phyloP scores from a whole-genome alignment of 305 asterid species.

The Rubia peregrina region DNA sequence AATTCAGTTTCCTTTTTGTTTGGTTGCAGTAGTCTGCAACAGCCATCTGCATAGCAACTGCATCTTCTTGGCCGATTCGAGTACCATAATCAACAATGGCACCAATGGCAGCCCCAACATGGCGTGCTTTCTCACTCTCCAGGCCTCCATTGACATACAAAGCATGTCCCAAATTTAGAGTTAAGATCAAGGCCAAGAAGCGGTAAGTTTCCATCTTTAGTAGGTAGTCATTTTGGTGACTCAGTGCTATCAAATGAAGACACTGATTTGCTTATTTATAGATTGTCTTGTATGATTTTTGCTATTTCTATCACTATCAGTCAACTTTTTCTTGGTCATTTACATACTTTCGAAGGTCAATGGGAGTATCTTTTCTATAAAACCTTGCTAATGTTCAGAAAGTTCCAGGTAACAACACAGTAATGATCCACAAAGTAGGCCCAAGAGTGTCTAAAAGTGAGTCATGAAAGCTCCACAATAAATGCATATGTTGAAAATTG shows the following conservation, averaged over 20 bases:
- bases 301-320: neutral
- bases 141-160: neutral
- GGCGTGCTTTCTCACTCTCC: neutral
- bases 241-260: neutral
- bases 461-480: slow-evolving; percentile 2
- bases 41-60: slow-evolving; percentile 33
- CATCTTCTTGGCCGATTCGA: slow-evolving; percentile 32
- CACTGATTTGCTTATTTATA: neutral
- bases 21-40: slow-evolving; percentile 16
- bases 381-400: neutral
- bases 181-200: neutral
- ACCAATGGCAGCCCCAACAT: slow-evolving; percentile 16
- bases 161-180: neutral
- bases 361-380: neutral
- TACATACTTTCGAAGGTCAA: neutral
- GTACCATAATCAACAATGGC: slow-evolving; percentile 26
- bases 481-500: neutral
- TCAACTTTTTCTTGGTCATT: neutral
- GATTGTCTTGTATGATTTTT: neutral
- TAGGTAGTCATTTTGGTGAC: neutral
- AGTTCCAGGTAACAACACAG: neutral
- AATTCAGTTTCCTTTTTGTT: slow-evolving; percentile 6
- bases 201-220: neutral
- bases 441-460: too few species aligned
- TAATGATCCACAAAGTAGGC: neutral